Evolutionary conservation across 345 rosid species (phyloP).

Genomic region (Pelargonium nanum): DNA sequence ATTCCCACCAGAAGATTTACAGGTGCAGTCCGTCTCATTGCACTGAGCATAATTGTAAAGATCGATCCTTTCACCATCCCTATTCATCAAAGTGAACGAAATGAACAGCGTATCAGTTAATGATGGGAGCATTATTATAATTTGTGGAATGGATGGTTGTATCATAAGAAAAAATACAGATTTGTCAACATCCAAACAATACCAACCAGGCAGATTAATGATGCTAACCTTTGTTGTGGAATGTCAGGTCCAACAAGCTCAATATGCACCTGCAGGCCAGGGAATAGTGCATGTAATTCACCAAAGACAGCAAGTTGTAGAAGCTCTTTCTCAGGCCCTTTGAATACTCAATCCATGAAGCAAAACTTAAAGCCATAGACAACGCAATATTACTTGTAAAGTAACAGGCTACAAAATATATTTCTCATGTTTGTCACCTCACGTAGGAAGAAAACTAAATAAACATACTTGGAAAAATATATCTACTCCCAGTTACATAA

Average conservation of each 20-base stretch:
- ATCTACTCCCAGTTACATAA: not conserved
- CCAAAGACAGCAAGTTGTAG: conserved; percentile 68
- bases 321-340: conserved; percentile 95
- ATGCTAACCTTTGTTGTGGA: conserved; percentile 51
- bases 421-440: not conserved
- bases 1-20: conserved; percentile 34
- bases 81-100: conserved; percentile 8
- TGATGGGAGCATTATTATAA: not conserved
- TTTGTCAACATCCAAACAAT: not conserved
- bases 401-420: not conserved
- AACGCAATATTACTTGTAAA: not conserved
- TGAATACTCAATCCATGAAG: not conserved
- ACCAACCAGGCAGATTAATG: conserved; percentile 3
- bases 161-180: not conserved
- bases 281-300: conserved; percentile 72
- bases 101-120: not conserved
- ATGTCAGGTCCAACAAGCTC: conserved; percentile 78
- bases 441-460: too few relatives aligned
- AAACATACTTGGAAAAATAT: too few relatives aligned
- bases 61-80: conserved; percentile 58
- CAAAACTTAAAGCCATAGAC: not conserved
- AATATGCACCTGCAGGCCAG: conserved; percentile 44
- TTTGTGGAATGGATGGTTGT: not conserved
- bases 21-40: conserved; percentile 44
- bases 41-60: conserved; percentile 39